These are phyloP conservation scores for Acanthamoeba royreba DNA, from an alignment of 208 protist genomes.

Conservation along the genomic window DNA sequence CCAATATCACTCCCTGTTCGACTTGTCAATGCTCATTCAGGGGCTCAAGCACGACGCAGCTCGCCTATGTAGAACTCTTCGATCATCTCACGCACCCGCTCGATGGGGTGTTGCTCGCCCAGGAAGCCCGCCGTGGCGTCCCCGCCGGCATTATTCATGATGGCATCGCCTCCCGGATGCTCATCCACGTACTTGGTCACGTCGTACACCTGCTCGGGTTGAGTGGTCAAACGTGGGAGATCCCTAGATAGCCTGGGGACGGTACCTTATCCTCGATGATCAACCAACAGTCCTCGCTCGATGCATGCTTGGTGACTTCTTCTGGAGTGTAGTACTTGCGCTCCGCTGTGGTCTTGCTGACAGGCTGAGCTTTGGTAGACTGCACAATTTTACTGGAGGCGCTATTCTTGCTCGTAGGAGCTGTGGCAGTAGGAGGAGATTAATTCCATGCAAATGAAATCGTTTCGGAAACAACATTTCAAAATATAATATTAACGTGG, in stretches of 20 bases:
- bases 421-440: too few species aligned
- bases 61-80: background rate
- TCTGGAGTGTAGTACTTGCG: background rate
- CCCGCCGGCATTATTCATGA: background rate
- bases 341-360: background rate
- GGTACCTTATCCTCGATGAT: conserved; percentile 26
- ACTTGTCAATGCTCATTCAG: too few species aligned
- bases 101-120: conserved; percentile 4
- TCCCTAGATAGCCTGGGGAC: background rate
- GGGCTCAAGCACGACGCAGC: background rate
- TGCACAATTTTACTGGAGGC: background rate
- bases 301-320: conserved; percentile 28
- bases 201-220: background rate
- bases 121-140: background rate
- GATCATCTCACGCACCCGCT: conserved; percentile 6
- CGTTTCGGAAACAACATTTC: too few species aligned
- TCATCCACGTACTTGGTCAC: conserved; percentile 28
- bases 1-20: too few species aligned
- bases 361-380: too few species aligned
- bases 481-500: background rate
- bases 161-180: background rate
- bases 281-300: conserved; percentile 30
- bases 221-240: background rate
- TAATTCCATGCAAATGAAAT: too few species aligned
- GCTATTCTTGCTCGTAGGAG: too few species aligned